Base-by-base conservation (phyloP, 2,329 filamentous ascomycete genomes). In the Hypoxylon rubiginosum region DNA sequence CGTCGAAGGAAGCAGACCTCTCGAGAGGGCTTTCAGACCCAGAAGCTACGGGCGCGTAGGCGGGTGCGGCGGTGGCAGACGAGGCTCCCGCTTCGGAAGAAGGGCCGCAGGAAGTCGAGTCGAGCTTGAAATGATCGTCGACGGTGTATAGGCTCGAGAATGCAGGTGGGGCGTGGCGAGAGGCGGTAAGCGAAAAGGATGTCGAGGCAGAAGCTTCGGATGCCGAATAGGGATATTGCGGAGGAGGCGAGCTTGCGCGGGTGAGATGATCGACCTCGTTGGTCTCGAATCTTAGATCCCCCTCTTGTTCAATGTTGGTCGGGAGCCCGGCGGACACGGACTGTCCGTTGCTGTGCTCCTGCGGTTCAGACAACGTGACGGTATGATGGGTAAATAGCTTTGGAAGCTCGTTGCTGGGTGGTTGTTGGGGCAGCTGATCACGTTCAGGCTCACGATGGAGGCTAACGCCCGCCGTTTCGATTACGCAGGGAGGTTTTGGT, bases 221-320 rank as follows among this genome's bases (percentile, higher is more conserved):
- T 66, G 79, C 79, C 64, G 86, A 86, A 79, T 90, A 90, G 75
- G 84, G 85, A 78, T 90, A 90, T 75, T 84, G 84, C 55, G 88
- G 88, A 69, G 88, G 88, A 56, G 86, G 87, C 62, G 84, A 85
- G 67, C 80, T 82, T 67, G 80, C 79, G 67, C 78, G 76, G 64
- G 65, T 77, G 69, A 74, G 72, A 68, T 72, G 72, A 68, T 77
- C 70, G 66, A 74, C 69, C 51, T 77, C 71, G 68, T 74, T 72
- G 73, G 70, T 77, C 68, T 70, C 73, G 73, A 79, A 72, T 70
- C 71, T 69, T 43, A 68, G 48, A 32, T 56, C 67, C 67, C 61
- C 71, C 62, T 32, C 39, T 58, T 65, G 53, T 67, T 71, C 66
- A 49, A 68, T 64, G 45, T 72, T 67, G 66, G 73, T 73, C 68